Evolutionary conservation across 805 yeast species (phyloP), one percentile per base, ranked within the genome.

Genomic region (Cyberlindnera maclurae): DNA sequence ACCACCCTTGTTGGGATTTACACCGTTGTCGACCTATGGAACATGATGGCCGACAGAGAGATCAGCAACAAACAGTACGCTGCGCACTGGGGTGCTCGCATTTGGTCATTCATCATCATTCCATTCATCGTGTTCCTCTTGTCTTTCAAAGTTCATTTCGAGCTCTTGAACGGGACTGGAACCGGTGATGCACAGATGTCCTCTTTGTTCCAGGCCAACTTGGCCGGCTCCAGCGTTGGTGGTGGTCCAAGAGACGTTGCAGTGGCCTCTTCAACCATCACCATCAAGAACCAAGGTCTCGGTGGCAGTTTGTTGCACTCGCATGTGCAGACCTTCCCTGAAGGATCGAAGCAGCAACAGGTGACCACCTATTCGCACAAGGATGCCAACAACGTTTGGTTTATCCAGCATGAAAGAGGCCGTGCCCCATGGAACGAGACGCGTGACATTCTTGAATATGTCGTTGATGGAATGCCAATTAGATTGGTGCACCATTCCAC

Each of bases 1-100:
- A 90, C 95, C 41, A 62, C 87, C 13, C 65, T 88, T 46, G 88
- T 93, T 40, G 99, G 99, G 35, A 73, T 87, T 45, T 86, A 90
- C 63, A 88, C 96, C 16, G 69, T 85, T 29, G 82, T 77, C 38
- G 97, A 93, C 54, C 68, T 93, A 53, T 93, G 97, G 95, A 69
- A 65, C 52, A 76, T 75, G 59, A 75, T 87, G 52, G 95, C 89
- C 47, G 90, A 84, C 57, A 69, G 66, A 52, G 54, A 70, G 11
- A 57, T 82, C 47, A 50, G 72, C 4, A 67, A 71, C 69, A 58
- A 54, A 26, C 65, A 61, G 15, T 84, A 82, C 51, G 36, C 62
- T 12, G 61, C 53, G 46, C 87, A 81, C 59, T 83, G 90, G 89
- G 43, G 64, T 15, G 76, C 89, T 5, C 71, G 94, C 62, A 64